Percentiles rank a stretch among this genome's conserved stretches.
phyloP scores from a whole-genome alignment of 192 early-diverging fungal genomes.

The Martensiomyces pterosporus region DNA sequence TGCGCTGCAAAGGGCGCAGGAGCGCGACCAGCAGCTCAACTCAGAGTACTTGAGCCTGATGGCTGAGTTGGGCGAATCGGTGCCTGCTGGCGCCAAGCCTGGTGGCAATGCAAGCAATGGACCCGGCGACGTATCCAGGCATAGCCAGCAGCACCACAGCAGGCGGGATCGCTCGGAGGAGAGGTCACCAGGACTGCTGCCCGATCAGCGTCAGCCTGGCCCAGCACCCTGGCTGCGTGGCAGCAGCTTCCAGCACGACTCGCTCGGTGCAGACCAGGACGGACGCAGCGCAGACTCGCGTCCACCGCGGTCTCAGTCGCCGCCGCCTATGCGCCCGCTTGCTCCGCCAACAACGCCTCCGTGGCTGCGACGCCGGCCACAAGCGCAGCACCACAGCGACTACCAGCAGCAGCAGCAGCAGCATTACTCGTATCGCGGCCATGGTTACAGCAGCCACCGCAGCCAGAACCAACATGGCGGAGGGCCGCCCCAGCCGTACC shows the following conservation, averaged over 20 bases:
- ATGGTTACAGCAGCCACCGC: conserved; percentile 6
- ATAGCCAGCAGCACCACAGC: too few species aligned
- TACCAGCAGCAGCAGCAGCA: conserved; percentile 2
- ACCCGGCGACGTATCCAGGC: too few species aligned
- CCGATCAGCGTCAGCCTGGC: conserved; percentile 12
- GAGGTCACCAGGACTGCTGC: too few species aligned
- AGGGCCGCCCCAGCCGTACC: conserved; percentile 4
- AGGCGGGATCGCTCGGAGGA: too few species aligned
- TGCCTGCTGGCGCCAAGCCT: too few species aligned
- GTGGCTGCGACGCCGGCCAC: conserved; percentile 25
- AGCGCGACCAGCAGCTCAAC: conserved; percentile 83
- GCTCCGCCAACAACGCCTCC: conserved; percentile 33
- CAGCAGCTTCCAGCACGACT: too few species aligned
- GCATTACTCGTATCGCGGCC: background rate
- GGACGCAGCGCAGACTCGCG: conserved; percentile 5
- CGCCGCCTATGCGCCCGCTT: conserved; percentile 12
- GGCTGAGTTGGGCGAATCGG: conserved; percentile 83
- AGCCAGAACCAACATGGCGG: too few species aligned
- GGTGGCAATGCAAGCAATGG: too few species aligned
- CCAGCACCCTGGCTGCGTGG: conserved; percentile 30
- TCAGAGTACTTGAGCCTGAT: conserved; percentile 88
- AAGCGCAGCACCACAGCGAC: conserved; percentile 7
- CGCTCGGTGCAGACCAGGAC: conserved; percentile 7
- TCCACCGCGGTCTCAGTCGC: conserved; percentile 17
- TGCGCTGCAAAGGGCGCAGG: conserved; percentile 62